Evolutionary conservation across 257 asterid species (phyloP), one percentile per base, ranked within the genome.

Genomic region (Nemophila menziesii): DNA sequence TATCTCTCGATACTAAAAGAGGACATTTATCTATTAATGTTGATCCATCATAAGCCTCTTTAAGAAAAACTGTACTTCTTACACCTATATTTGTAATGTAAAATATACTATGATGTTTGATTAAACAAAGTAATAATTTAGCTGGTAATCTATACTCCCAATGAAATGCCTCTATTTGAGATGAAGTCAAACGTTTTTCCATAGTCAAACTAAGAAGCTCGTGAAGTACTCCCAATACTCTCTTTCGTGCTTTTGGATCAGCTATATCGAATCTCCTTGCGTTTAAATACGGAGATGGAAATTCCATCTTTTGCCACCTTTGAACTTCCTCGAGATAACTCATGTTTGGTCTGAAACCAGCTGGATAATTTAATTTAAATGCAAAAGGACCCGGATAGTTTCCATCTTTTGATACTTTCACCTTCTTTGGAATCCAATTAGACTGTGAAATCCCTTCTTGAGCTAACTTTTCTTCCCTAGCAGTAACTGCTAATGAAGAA

Each of bases 271-370:
- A 52, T 47, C 66, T 65, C 71, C 82, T 78, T 0, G 93, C 82
- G 27, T 89, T 85, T 78, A 84, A 68, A 66, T 84, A 89, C 4
- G 98, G 98, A 52, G 98, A 89, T 24, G 98, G 96, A 63, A 85
- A 78, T 19, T 81, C 94, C 94, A 89, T 24, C 64, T 70, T 85
- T 68, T 89, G 98, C 98, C 98, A 89, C 57, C 69, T 80, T 60
- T 54, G 71, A 11, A 84, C 66, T 61, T 76, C 90, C 63, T 76
- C 71, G 8, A 89, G 74, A 66, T 89, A 89, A 54, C 80, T 73
- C 80, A 45, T 56, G 18, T 89, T 78, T 16, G 96, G 93, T 73
- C 98, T 80, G 55, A 89, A 84, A 29, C 96, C 93, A 17, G 73
- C 80, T 14, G 96, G 87, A 46, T 65, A 89, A 51, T 49, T 69